Evolutionary conservation across 176 grass and related monocot species (phyloP).

Genomic region (Dactylis glomerata): DNA sequence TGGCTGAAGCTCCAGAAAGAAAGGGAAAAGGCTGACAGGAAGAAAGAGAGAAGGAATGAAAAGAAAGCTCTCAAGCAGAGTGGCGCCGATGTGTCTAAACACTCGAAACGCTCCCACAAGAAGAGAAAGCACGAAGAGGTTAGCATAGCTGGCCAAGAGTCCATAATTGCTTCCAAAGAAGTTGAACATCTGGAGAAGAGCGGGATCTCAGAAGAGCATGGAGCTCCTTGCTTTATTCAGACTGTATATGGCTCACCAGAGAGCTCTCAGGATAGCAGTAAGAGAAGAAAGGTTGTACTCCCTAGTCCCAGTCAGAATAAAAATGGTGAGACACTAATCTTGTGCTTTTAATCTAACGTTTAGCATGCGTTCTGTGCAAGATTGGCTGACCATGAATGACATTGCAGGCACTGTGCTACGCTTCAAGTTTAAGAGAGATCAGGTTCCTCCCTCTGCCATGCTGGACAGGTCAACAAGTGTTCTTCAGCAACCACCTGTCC

Average conservation of each 20-base stretch:
- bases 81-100: constrained; percentile 46
- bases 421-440: constrained; percentile 35
- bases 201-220: constrained; percentile 66
- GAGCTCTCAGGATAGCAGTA: constrained; percentile 75
- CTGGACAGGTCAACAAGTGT: constrained; percentile 12
- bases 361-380: neutral
- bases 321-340: constrained; percentile 22
- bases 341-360: neutral
- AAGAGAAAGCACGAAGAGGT: constrained; percentile 56
- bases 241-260: constrained; percentile 38
- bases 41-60: constrained; percentile 47
- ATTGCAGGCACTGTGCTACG: constrained; percentile 36
- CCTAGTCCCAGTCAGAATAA: constrained; percentile 45
- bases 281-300: constrained; percentile 42
- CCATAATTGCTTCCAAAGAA: neutral
- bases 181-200: constrained; percentile 62
- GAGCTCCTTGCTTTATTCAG: constrained; percentile 33
- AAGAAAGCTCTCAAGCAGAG: constrained; percentile 40
- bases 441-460: neutral
- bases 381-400: neutral
- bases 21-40: constrained; percentile 43
- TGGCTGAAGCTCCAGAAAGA: constrained; percentile 75
- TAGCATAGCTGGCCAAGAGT: neutral
- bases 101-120: constrained; percentile 41
- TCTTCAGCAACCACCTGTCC: neutral